Percentiles rank a stretch among this genome's conserved stretches.
These are phyloP conservation scores for Plasmopara viticola DNA, from an alignment of 352 stramenopile species.

Conservation along the genomic window DNA sequence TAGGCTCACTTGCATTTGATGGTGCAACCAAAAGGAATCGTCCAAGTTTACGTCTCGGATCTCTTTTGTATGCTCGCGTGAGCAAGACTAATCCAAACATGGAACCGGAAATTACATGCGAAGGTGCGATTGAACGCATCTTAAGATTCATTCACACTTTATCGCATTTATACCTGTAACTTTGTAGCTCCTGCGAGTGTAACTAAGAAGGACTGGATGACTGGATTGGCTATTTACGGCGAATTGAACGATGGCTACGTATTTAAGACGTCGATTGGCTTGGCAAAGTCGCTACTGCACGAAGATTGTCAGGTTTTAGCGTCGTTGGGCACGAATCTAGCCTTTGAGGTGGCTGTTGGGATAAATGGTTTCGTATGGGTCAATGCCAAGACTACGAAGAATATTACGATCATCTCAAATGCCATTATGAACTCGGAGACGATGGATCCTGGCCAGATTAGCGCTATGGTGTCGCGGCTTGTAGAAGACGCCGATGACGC, in stretches of 20 bases:
- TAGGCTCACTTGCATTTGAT: conserved; percentile 90
- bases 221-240: conserved; percentile 93
- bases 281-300: conserved; percentile 67
- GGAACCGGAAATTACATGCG: conserved; percentile 94
- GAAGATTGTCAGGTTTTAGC: conserved; percentile 79
- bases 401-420: conserved; percentile 84
- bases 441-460: conserved; percentile 70
- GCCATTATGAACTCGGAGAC: conserved; percentile 85
- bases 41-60: conserved; percentile 88
- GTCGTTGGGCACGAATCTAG: conserved; percentile 69
- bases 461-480: conserved; percentile 75
- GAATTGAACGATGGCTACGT: conserved; percentile 91
- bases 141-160: too few relatives aligned
- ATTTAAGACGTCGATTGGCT: conserved; percentile 74
- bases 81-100: conserved; percentile 76
- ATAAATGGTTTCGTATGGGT: conserved; percentile 96
- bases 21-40: conserved; percentile 97
- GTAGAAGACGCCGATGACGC: conserved; percentile 45
- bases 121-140: conserved; percentile 40
- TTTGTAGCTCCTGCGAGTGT: conserved; percentile 66
- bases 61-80: conserved; percentile 95
- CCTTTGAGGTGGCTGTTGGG: conserved; percentile 95
- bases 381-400: conserved; percentile 79
- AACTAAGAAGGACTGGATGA: conserved; percentile 98
- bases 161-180: too few relatives aligned